Percentiles rank a stretch among this genome's conserved stretches.
These are phyloP conservation scores for Geosiphon pyriformis DNA, from an alignment of 192 early-diverging fungal species.

Conservation along the genomic window DNA sequence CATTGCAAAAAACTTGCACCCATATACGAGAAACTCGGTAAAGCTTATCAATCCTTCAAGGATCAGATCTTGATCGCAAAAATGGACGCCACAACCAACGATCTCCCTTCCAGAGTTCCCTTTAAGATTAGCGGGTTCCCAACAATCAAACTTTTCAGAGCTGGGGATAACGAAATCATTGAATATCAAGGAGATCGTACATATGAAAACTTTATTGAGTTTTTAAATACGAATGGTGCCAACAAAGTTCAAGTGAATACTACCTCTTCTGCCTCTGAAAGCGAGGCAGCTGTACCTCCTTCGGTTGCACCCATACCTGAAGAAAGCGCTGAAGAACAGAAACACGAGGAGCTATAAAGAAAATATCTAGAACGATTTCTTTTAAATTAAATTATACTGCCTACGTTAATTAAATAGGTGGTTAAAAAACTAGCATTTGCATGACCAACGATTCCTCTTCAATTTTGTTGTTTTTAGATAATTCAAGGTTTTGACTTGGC, in stretches of 20 bases:
- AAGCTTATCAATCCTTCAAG: constrained; percentile 35
- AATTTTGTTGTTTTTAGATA: too few relatives aligned
- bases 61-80: constrained; percentile 68
- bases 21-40: constrained; percentile 80
- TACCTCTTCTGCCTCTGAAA: background rate
- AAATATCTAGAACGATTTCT: too few relatives aligned
- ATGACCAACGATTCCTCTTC: too few relatives aligned
- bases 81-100: constrained; percentile 94
- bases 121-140: constrained; percentile 90
- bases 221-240: constrained; percentile 67
- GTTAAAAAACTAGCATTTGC: too few relatives aligned
- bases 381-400: too few relatives aligned
- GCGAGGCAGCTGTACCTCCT: too few relatives aligned
- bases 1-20: constrained; percentile 50
- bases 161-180: constrained; percentile 66
- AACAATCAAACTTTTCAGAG: constrained; percentile 89
- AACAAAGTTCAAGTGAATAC: constrained; percentile 43
- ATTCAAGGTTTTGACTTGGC: too few relatives aligned
- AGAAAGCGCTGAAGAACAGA: too few relatives aligned
- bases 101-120: constrained; percentile 63
- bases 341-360: too few relatives aligned
- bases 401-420: too few relatives aligned
- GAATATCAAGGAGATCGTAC: constrained; percentile 83
- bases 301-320: too few relatives aligned
- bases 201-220: constrained; percentile 69